Evolutionary conservation across 1,284 basidiomycete genomes (phyloP), one percentile per base, ranked within the genome.

Genomic region (Stereum hirsutum): DNA sequence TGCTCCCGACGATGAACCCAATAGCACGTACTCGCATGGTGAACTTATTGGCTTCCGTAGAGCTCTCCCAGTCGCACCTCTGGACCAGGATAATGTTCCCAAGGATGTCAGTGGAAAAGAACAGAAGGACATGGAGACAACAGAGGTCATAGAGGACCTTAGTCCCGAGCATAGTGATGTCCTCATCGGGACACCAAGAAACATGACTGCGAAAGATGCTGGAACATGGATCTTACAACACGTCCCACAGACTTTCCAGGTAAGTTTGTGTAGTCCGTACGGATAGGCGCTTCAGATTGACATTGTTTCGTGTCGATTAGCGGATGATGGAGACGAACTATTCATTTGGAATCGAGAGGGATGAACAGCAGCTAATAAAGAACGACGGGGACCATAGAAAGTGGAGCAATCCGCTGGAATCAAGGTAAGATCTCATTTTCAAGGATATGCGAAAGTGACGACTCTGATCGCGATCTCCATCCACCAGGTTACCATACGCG

Each of bases 381-480:
- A 94, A 93, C 57, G 72, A 81, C 51, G 52, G 68, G 32, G 82
- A 92, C 63, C 80, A 76, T 53, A 74, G 64, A 6, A 89, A 93
- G 65, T 99, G 95, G 94, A 74, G 83, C n/a, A 99, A 99, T 61
- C 95, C 95, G 7, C 71, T 98, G 5, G 95, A 99, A 64, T 74
- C 87, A 17, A 77, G 79, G 85, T 84, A 52, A 40, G 68, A 55
- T 11, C 26, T 15, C 25, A n/a, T 21, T 26, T 23, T 19, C 1
- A n/a, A n/a, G n/a, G n/a, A n/a, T n/a, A n/a, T n/a, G n/a, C n/a
- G n/a, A n/a, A n/a, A n/a, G n/a, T n/a, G n/a, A n/a, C n/a, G n/a
- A n/a, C n/a, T n/a, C n/a, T n/a, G n/a, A n/a, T n/a, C n/a, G n/a
- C n/a, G 19, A 19, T 19, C 21, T 15, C 27, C n/a, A 32, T n/a